Base-by-base conservation (phyloP, 78 protist species). In the Neovahlkampfia damariscottae region DNA sequence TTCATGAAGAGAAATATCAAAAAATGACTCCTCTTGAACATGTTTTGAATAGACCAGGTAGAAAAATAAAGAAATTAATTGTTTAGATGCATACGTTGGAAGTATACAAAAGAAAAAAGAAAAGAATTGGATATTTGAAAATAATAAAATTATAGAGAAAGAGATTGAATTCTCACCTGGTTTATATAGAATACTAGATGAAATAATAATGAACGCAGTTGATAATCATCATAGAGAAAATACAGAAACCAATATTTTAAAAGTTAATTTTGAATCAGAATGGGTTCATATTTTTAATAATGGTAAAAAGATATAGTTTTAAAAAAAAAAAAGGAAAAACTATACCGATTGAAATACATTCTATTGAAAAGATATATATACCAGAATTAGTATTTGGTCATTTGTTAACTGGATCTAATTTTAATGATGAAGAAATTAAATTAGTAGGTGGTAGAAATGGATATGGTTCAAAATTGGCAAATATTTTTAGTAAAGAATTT, bases 201-300 rank as follows among this genome's bases (percentile, higher is more conserved):
- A 98, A 75, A 90, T 98, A 31, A 80, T 98, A 6, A 98, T 98
- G 77, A 98, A 98, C 74, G 99, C 99, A 0, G 94, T 97, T 0
- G 99, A 98, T 84, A 91, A 97, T 88, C 82, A 89, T 67, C 95
- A 90, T 74, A 76, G 99, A 10, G 95, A 93, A 28, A n/a, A 40
- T 5, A 38, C 32, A 8, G 78, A 59, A 78, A 9, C 40, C 9
- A 78, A 34, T 5, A 75, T 6, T 31, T 28, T 3, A 32, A 72
- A 5, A 3, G 30, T 36, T 5, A n/a, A 32, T 3, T 7, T 5
- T 3, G 32, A 5, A 34, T 30, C 76, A 32, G 58, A 19, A 95
- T 94, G 96, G 67, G 69, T 27, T 32, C 94, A 96, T 1, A 39
- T 31, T 8, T 88, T 94, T 62, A 77, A 80, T 31, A 2, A 5